Evolutionary conservation across 345 rosid genomes (phyloP).

Genomic region (Kernera saxatilis): DNA sequence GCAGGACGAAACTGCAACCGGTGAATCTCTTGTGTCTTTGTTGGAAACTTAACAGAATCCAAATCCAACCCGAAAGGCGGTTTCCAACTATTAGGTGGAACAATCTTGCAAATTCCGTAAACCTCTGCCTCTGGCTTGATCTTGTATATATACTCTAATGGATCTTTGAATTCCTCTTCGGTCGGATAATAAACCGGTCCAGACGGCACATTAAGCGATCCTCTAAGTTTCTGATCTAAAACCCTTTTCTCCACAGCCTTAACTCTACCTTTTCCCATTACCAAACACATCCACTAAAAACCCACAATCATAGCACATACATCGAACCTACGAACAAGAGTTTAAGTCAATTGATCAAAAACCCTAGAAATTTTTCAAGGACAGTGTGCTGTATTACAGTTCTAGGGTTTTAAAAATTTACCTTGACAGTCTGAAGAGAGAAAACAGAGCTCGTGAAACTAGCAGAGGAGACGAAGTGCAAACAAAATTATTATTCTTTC

Average conservation of each 20-base stretch:
- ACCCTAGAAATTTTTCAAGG: background rate
- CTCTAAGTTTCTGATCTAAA: conserved; percentile 45
- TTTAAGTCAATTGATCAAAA: background rate
- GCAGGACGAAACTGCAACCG: conserved; percentile 90
- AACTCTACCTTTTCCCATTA: conserved; percentile 89
- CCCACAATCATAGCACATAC: conserved; percentile 32
- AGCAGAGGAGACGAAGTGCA: conserved; percentile 24
- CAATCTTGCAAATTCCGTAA: conserved; percentile 90
- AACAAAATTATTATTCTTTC: background rate
- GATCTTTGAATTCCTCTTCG: conserved; percentile 78
- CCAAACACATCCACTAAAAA: conserved; percentile 22
- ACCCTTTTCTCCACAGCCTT: conserved; percentile 75
- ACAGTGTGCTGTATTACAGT: background rate
- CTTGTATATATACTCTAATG: conserved; percentile 73
- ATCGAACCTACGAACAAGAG: conserved; percentile 27
- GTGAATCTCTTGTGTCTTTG: conserved; percentile 95
- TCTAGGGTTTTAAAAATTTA: conserved; percentile 52
- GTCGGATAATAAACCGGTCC: conserved; percentile 80
- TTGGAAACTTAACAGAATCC: conserved; percentile 67
- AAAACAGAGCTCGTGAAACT: conserved; percentile 16
- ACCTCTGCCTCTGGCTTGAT: conserved; percentile 86
- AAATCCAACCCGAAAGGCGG: conserved; percentile 75
- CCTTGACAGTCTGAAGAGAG: conserved; percentile 26
- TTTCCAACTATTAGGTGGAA: conserved; percentile 70
- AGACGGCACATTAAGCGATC: conserved; percentile 45